Evolutionary conservation across 495 filamentous ascomycete species (phyloP), one percentile per base, ranked within the genome.

Genomic region (Xylaria longipes): DNA sequence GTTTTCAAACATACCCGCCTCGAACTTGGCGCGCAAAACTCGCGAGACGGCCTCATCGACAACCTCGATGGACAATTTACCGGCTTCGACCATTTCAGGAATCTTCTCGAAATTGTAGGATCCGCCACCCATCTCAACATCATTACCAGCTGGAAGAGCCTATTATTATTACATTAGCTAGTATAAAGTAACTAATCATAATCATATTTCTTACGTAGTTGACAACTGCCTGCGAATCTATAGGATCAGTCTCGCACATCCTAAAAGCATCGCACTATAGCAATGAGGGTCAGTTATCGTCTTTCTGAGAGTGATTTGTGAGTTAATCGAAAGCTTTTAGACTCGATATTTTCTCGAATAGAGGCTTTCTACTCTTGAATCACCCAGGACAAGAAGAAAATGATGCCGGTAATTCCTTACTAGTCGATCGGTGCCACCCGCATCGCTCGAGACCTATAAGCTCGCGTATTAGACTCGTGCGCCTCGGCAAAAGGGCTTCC

Each of bases 91-190:
- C 27, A 93, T 82, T n/a, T 85, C 82, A 0, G 91, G 88, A 58
- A 93, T 92, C 31, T 84, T 87, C 68, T 87, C 84, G 74, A 88
- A 92, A 77, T 89, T 92, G 81, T 87, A 93, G 25, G 87, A 89
- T 37, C 91, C 91, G 62, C 91, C 91, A 43, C 91, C 91, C 91
- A 93, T 92, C 73, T 93, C 91, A n/a, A 91, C 87, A 70, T 92
- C 90, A 60, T 88, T 89, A n/a, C 91, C 90, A 17, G 91, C 89
- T 5, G 86, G 87, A 45, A 93, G 82, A 7, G 87, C 88, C 79
- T 81, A 2, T 56, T 54, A 25, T 65, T 12, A 8, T 33, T 45
- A 31, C 11, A 62, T 68, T 45, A 73, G 45, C 29, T 29, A n/a
- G 14, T 31, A 6, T 60, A 15, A 9, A 0, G 17, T 22, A 31